Conservation (phyloP, 1,139 yeast genomes). For the Saccharomyces hybrid region DNA sequence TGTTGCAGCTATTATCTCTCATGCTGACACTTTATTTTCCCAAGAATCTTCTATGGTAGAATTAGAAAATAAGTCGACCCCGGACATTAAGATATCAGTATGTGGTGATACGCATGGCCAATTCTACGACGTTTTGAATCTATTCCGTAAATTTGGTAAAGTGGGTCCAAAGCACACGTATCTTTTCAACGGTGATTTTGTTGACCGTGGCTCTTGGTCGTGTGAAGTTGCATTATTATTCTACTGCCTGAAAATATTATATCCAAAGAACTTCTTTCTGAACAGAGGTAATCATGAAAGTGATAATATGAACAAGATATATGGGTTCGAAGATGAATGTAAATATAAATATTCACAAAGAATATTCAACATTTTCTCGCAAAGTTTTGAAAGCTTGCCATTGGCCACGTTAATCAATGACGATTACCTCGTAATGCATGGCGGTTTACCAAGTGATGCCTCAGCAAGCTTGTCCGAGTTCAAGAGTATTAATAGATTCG, state of each 20-base stretch:
- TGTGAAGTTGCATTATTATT: constrained; percentile 87
- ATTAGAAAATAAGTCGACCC: constrained; percentile 36
- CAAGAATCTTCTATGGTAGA: constrained; percentile 75
- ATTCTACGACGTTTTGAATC: constrained; percentile 77
- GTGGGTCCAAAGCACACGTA: constrained; percentile 61
- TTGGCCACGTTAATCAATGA: constrained; percentile 74
- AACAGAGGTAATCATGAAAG: constrained; percentile 98
- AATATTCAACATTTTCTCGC: constrained; percentile 78
- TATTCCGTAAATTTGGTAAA: constrained; percentile 66
- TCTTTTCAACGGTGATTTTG: constrained; percentile 94
- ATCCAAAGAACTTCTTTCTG: constrained; percentile 64
- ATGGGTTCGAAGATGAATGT: constrained; percentile 97
- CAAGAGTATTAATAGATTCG: constrained; percentile 59
- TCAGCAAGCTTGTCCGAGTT: constrained; percentile 66
- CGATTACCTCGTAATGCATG: constrained; percentile 84
- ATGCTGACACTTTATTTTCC: constrained; percentile 57
- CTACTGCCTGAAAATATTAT: constrained; percentile 69
- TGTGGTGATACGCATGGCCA: constrained; percentile 98
- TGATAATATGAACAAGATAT: constrained; percentile 91
- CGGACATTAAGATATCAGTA: constrained; percentile 39
- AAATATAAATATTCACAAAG: too few relatives aligned
- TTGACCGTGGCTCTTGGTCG: constrained; percentile 97
- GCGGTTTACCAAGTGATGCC: constrained; percentile 85
- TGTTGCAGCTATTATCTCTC: constrained; percentile 74
- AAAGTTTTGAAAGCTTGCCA: constrained; percentile 81